Evolutionary conservation across 108 stramenopile species (phyloP).

Genomic region (Fragilariopsis cylindrus): DNA sequence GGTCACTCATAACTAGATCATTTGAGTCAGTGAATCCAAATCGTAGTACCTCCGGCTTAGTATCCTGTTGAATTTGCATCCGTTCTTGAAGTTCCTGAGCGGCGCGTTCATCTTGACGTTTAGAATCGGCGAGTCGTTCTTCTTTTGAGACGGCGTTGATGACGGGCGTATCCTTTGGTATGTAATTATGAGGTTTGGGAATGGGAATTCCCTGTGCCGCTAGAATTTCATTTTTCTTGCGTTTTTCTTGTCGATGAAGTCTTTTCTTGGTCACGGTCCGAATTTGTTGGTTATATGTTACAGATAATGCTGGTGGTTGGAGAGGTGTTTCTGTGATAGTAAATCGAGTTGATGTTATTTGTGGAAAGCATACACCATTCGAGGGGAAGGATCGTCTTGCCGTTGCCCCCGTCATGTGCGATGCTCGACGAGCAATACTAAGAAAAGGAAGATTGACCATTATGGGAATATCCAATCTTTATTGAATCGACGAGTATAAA

Average conservation of each 20-base stretch:
- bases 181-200: constrained; percentile 64
- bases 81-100: constrained; percentile 60
- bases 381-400: no score
- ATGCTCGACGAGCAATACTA: background rate
- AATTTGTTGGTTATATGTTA: constrained; percentile 32
- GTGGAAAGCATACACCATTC: background rate
- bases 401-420: background rate
- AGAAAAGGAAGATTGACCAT: background rate
- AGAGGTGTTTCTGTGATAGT: no score
- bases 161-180: constrained; percentile 66
- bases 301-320: no score
- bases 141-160: constrained; percentile 67
- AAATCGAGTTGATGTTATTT: background rate
- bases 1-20: constrained; percentile 59
- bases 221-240: constrained; percentile 32
- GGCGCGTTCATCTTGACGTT: constrained; percentile 47
- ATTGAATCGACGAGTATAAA: no score
- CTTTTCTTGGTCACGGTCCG: constrained; percentile 49
- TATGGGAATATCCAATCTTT: no score
- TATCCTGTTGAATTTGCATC: constrained; percentile 42
- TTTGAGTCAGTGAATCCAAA: constrained; percentile 31
- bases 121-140: constrained; percentile 59
- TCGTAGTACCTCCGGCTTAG: constrained; percentile 29
- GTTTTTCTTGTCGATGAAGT: constrained; percentile 32
- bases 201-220: constrained; percentile 43